phyloP scores from a whole-genome alignment of 495 filamentous ascomycete species.

The Venustampulla echinocandica region DNA sequence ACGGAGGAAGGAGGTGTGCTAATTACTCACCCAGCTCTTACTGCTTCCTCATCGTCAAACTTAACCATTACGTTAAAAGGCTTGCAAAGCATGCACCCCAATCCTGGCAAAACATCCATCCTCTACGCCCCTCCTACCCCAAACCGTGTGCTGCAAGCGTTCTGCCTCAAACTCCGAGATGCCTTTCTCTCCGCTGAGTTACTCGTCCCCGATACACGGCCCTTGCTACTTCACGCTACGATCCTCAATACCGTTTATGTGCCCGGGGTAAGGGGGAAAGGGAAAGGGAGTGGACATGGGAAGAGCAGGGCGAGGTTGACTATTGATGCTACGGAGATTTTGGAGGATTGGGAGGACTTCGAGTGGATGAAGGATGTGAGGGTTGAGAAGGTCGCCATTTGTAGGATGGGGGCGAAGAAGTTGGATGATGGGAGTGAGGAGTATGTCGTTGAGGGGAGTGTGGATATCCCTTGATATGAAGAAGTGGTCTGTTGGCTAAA shows the following conservation, averaged over 20 bases:
- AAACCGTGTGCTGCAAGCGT: conserved; percentile 45
- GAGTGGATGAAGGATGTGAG: conserved; percentile 55
- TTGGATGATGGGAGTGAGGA: conserved; percentile 31
- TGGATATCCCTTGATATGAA: conserved; percentile 23
- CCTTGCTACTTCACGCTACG: conserved; percentile 76
- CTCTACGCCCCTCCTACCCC: conserved; percentile 44
- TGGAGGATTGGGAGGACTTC: conserved; percentile 42
- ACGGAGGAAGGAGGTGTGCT: no score
- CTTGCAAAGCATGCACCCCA: conserved; percentile 40
- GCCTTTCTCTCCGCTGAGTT: conserved; percentile 55
- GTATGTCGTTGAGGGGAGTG: conserved; percentile 45
- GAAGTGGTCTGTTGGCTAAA: no score
- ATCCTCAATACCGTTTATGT: conserved; percentile 84
- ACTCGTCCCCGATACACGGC: conserved; percentile 49
- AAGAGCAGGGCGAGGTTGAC: conserved; percentile 30
- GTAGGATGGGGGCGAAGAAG: conserved; percentile 69
- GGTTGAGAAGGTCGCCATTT: conserved; percentile 59
- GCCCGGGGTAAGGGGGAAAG: conserved; percentile 25
- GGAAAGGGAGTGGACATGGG: conserved; percentile 26
- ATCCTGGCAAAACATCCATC: conserved; percentile 33
- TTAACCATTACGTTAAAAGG: conserved; percentile 37
- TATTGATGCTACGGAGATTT: conserved; percentile 43
- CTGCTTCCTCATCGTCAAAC: no score
- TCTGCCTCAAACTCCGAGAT: conserved; percentile 53
- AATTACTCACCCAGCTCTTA: no score